phyloP scores from a whole-genome alignment of 2,329 filamentous ascomycete genomes.

The Periconia macrospinosa region DNA sequence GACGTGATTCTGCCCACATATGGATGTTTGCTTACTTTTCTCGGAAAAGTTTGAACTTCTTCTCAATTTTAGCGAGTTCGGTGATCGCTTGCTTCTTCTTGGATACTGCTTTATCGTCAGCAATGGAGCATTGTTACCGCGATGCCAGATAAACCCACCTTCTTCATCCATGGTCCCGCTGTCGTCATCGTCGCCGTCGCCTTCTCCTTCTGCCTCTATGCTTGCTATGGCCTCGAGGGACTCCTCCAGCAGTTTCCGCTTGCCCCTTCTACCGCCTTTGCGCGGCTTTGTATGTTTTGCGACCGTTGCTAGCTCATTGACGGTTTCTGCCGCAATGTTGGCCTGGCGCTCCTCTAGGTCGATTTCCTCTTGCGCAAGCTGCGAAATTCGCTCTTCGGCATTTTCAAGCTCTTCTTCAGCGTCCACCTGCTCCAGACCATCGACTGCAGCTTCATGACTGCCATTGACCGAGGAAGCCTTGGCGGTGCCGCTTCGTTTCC shows the following conservation, averaged over 20 bases:
- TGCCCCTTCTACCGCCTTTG: constrained; percentile 49
- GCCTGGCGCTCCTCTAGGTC: constrained; percentile 40
- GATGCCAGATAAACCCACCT: constrained; percentile 17
- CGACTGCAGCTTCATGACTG: constrained; percentile 31
- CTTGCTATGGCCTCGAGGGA: constrained; percentile 52
- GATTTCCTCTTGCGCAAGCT: constrained; percentile 33
- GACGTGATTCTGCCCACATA: constrained; percentile 10
- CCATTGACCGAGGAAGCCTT: constrained; percentile 29
- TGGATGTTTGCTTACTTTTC: constrained; percentile 62
- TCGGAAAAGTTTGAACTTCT: constrained; percentile 83
- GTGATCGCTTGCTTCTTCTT: constrained; percentile 80
- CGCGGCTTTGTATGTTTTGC: constrained; percentile 40
- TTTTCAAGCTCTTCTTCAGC: constrained; percentile 58
- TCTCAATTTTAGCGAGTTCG: constrained; percentile 77
- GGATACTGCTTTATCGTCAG: constrained; percentile 58
- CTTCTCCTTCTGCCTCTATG: constrained; percentile 62
- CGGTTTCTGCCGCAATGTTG: constrained; percentile 34
- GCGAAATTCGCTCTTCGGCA: constrained; percentile 37
- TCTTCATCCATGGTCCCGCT: constrained; percentile 41
- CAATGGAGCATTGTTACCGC: not conserved
- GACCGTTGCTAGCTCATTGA: constrained; percentile 38
- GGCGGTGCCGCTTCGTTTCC: constrained; percentile 38
- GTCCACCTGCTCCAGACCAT: constrained; percentile 30
- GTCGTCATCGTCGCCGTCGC: constrained; percentile 50
- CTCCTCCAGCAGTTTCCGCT: constrained; percentile 53